Base-by-base conservation (phyloP, 306 rosid species). In the Urtica urens region DNA sequence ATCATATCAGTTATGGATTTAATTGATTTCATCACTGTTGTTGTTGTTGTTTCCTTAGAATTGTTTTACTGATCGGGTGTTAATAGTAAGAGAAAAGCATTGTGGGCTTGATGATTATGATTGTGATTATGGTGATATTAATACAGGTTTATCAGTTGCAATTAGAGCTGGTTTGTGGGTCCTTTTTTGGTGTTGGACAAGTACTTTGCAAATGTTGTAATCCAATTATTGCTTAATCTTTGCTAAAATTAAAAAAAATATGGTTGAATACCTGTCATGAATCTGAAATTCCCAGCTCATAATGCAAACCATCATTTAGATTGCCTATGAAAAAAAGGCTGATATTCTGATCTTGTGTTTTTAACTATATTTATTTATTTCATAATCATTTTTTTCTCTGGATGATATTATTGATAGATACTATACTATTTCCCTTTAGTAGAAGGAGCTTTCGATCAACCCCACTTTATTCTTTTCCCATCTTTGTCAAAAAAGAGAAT, bases 401-500 rank as follows among this genome's bases (percentile, higher is more conserved):
- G 56, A 53, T 39, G 10, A 10, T 35, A 35, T 35, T 3, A 35
- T 35, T 35, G n/a, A n/a, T n/a, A n/a, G n/a, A n/a, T n/a, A n/a
- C n/a, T n/a, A n/a, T n/a, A 35, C 49, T 7, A 45, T 44, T 39
- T 55, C 39, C 31, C 43, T 61, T 43, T 31, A 33, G 24, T 37
- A n/a, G n/a, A n/a, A 26, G 35, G 55, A 46, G 54, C 64, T 68
- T 61, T 55, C 58, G 51, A 22, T n/a, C 14, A 10, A n/a, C 23
- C 18, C 47, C 29, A 10, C 58, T 69, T 63, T 58, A 58, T 63
- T 69, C 66, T 40, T 57, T 57, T 58, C 66, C 64, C 70, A 46
- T 52, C 43, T 63, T 62, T 57, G 61, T 58, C 66, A 39, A 31
- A n/a, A n/a, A 69, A 57, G 62, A 47, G 48, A 39, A 27, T 44